Evolutionary conservation across 2,329 filamentous ascomycete genomes (phyloP).

Genomic region (Talaromyces sp.): DNA sequence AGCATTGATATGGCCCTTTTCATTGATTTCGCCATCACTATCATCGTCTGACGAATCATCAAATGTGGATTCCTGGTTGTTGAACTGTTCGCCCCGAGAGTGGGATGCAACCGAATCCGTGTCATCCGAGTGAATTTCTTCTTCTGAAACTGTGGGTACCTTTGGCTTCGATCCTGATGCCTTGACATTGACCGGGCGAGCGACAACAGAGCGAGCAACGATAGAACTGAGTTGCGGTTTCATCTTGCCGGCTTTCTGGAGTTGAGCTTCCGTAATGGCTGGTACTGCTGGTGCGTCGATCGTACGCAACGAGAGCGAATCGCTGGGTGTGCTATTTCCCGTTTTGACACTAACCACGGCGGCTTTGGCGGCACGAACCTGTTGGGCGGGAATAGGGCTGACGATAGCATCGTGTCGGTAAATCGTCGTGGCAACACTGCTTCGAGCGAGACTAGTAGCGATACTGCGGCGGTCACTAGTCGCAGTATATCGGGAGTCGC

Average conservation of each 20-base stretch:
- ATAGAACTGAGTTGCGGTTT: conserved; percentile 39
- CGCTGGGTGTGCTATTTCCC: conserved; percentile 50
- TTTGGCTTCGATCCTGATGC: conserved; percentile 31
- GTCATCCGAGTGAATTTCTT: conserved; percentile 22
- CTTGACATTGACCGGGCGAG: conserved; percentile 46
- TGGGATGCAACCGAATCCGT: conserved; percentile 21
- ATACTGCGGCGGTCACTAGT: conserved; percentile 55
- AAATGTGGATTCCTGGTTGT: conserved; percentile 30
- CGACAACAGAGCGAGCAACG: conserved; percentile 42
- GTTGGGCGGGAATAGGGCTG: conserved; percentile 73
- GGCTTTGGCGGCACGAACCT: conserved; percentile 80
- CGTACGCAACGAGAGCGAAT: conserved; percentile 36
- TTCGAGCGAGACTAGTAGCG: conserved; percentile 45
- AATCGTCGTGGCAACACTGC: conserved; percentile 84
- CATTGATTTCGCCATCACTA: conserved; percentile 19
- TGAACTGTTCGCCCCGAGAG: conserved; percentile 22
- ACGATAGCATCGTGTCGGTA: conserved; percentile 89
- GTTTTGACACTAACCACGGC: conserved; percentile 91
- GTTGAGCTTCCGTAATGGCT: conserved; percentile 55
- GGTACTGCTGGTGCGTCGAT: conserved; percentile 65
- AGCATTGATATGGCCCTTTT: conserved; percentile 11
- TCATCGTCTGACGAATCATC: conserved; percentile 36
- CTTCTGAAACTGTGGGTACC: conserved; percentile 30
- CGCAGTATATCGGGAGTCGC: conserved; percentile 81
- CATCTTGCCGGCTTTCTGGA: conserved; percentile 37